Percentiles rank a stretch among this genome's conserved stretches.
These are phyloP conservation scores for Hanseniaspora lindneri DNA, from an alignment of 805 yeast genomes.

Conservation along the genomic window DNA sequence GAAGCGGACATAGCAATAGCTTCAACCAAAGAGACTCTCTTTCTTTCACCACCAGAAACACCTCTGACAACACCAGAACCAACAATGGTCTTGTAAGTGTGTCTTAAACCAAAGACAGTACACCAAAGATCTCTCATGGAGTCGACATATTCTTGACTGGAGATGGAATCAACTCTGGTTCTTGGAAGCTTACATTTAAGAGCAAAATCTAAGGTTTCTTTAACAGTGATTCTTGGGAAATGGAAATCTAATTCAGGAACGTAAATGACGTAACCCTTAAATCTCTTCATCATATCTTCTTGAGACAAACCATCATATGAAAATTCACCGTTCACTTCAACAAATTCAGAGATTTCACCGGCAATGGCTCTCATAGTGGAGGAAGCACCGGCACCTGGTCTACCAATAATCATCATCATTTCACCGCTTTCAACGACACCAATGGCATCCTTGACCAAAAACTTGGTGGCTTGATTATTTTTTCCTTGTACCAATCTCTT, in stretches of 20 bases:
- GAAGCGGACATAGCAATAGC: constrained; percentile 44
- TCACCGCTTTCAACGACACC: constrained; percentile 41
- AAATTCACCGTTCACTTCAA: constrained; percentile 32
- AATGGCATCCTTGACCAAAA: constrained; percentile 33
- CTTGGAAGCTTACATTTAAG: constrained; percentile 38
- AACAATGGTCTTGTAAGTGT: constrained; percentile 50
- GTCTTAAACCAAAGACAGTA: constrained; percentile 44
- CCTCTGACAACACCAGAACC: constrained; percentile 63
- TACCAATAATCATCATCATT: constrained; percentile 42
- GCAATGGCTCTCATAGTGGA: constrained; percentile 38
- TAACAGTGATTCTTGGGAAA: constrained; percentile 41
- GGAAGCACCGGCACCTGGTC: constrained; percentile 58
- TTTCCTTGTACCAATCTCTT: constrained; percentile 26
- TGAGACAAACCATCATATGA: constrained; percentile 41
- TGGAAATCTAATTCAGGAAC: constrained; percentile 42
- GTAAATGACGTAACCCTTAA: constrained; percentile 40
- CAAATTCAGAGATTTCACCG: constrained; percentile 34
- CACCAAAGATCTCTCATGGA: constrained; percentile 33
- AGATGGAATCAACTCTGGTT: constrained; percentile 33
- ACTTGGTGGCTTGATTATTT: constrained; percentile 27
- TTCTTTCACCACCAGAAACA: constrained; percentile 63
- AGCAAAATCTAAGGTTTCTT: constrained; percentile 40
- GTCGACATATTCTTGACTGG: constrained; percentile 32
- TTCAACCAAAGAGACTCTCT: constrained; percentile 60
- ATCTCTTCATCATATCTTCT: constrained; percentile 36